Base-by-base conservation (phyloP, 2,329 filamentous ascomycete species). In the Pestalotiopsis sp. region DNA sequence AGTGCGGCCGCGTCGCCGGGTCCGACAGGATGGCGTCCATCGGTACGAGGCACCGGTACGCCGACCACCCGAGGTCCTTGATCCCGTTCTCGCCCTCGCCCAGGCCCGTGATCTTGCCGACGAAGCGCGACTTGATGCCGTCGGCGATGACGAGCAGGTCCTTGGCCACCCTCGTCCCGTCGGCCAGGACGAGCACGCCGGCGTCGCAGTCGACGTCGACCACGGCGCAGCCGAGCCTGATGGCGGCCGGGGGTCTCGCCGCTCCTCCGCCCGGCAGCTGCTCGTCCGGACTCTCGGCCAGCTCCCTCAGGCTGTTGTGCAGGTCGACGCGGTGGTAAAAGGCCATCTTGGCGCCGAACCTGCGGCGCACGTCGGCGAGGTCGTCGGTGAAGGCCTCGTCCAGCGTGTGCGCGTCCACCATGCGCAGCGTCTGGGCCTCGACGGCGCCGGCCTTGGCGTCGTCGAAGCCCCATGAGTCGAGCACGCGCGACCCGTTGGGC, bases 401-500 rank as follows among this genome's bases (percentile, higher is more conserved):
- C 56, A 80, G 70, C 5, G 76, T 78, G 23, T 72, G 71, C 4
- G 75, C 76, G 45, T 78, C 68, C 6, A 70, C 69, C 49, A 68
- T 70, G 38, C 72, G 72, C 59, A 75, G 71, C 20, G 70, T 67
- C 11, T 70, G 69, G 2, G 75, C 71, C 27, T 67, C 67, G 59
- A 79, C 77, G 66, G 78, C 78, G 20, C 73, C 71, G 60, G 73
- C 75, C 0, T 66, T 69, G 20, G 68, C 70, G 2, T 78, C 75
- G 39, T 81, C 75, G 12, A 83, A 72, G 1, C 81, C 81, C 79
- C 80, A 81, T 1, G 75, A 75, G 1, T 73, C 70, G 11, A 83
- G 75, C 39, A 80, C 75, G 4, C 80, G 77, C 4, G 75, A 70
- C 4, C 78, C 80, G 65, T 83, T 83, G 5, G 80, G 80, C 0